Base-by-base conservation (phyloP, 257 asterid species). In the Salvia splendens region DNA sequence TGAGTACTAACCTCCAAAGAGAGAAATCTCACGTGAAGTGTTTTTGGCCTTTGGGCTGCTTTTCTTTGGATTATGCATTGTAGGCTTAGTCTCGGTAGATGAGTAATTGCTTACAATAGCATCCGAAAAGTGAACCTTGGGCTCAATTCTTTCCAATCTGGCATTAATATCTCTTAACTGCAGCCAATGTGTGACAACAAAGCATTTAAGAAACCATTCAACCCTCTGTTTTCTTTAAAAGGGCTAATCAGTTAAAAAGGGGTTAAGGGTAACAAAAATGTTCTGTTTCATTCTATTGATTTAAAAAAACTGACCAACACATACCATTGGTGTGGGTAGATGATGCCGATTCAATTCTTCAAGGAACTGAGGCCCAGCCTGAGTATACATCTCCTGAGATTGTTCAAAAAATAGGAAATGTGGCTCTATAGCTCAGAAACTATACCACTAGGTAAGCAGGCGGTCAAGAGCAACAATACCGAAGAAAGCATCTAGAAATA, bases 281-380 rank as follows among this genome's bases (percentile, higher is more conserved):
- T 45, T 54, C 7, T 12, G 50, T 41, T 33, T 12, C 30, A 67
- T 58, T 71, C 69, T 71, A 64, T 43, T 12, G 7, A 52, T 69
- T 47, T 38, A 38, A 76, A 59, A 61, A 68, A 30, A 38, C 68
- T 14, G 14, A 64, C 24, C 41, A 53, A 56, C 56, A 76, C 64
- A 72, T 91, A 94, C 97, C 98, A 88, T 79, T 70, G 88, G 30
- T 12, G 84, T 66, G 30, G 98, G 91, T 73, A 91, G 85, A 77
- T 80, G 83, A 69, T 91, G 87, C 69, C 97, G 89, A 72, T 88
- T 91, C 81, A 94, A 91, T 76, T 94, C 99, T 73, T 94, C 97
- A 52, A 85, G 89, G 65, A 94, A 91, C 75, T 94, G 98, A 68
- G 96, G 82, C 74, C 96, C 99, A 67, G 83, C 91, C 72, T 87